A percentile compares a stretch with the other conserved stretches of the same genome.
Evolutionary conservation across 495 filamentous ascomycete genomes (phyloP).

Genomic region (Penicillium malachiteum): DNA sequence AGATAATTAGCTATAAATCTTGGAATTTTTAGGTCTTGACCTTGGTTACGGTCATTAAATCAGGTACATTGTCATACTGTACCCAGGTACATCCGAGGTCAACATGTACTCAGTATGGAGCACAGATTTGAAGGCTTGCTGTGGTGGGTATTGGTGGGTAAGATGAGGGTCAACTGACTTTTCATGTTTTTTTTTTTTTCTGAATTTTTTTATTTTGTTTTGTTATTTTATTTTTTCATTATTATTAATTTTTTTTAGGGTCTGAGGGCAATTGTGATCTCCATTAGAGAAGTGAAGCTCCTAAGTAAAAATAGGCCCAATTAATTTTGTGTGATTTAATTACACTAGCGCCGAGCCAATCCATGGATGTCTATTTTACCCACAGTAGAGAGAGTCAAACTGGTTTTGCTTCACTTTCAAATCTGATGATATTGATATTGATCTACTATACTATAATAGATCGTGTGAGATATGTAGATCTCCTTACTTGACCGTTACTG

Average conservation of each 20-base stretch:
- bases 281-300: neutral
- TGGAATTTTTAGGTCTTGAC: no score
- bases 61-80: no score
- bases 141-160: neutral
- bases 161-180: conserved; percentile 2
- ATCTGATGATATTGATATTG: conserved; percentile 1
- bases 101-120: no score
- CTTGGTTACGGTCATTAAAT: no score
- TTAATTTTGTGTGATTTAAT: conserved; percentile 24
- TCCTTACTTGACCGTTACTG: conserved; percentile 28
- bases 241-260: no score
- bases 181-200: conserved; percentile 1
- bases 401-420: conserved; percentile 19
- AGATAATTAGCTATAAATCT: no score
- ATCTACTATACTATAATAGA: no score
- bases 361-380: conserved; percentile 21
- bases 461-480: conserved; percentile 7
- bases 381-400: no score
- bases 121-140: no score
- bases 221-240: neutral
- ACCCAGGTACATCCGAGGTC: no score
- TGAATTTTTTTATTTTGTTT: no score
- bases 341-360: conserved; percentile 27
- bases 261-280: no score
- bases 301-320: neutral